A percentile compares a stretch with the other conserved stretches of the same genome.
Evolutionary conservation across 192 early-diverging fungal genomes (phyloP).

Genomic region (Entophlyctis luteolus): DNA sequence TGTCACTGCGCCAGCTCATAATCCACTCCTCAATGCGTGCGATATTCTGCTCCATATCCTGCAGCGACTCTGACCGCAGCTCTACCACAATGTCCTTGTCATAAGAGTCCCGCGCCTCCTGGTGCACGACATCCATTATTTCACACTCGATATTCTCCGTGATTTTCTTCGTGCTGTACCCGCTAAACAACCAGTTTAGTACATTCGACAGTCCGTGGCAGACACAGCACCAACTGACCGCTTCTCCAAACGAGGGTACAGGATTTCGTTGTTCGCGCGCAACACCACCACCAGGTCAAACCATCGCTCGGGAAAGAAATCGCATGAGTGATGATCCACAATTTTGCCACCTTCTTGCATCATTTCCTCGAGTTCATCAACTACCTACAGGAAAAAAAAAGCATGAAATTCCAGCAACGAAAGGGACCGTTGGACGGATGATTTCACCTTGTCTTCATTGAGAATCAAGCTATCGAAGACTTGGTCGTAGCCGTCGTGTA

Average conservation of each 20-base stretch:
- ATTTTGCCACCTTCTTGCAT: slow-evolving; percentile 79
- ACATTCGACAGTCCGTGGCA: too few relatives aligned
- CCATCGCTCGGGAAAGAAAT: slow-evolving; percentile 95
- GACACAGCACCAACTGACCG: too few relatives aligned
- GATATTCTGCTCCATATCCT: slow-evolving; percentile 91
- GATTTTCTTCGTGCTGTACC: slow-evolving; percentile 78
- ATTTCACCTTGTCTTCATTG: slow-evolving; percentile 85
- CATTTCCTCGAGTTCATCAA: slow-evolving; percentile 85
- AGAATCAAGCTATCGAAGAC: slow-evolving; percentile 85
- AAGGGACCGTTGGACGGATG: too few relatives aligned
- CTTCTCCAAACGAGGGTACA: slow-evolving; percentile 76
- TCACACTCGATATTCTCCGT: slow-evolving; percentile 93
- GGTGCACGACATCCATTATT: slow-evolving; percentile 94
- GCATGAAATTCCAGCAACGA: background rate
- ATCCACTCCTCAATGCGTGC: slow-evolving; percentile 68
- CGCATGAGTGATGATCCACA: slow-evolving; percentile 93
- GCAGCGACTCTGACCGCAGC: slow-evolving; percentile 70
- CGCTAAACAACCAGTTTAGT: too few relatives aligned
- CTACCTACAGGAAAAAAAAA: slow-evolving; percentile 56
- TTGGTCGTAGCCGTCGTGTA: slow-evolving; percentile 81
- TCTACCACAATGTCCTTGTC: slow-evolving; percentile 76
- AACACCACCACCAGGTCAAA: slow-evolving; percentile 95
- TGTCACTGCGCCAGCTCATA: too few relatives aligned
- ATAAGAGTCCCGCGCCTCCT: slow-evolving; percentile 81
- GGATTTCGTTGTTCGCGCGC: slow-evolving; percentile 67